Conservation (phyloP, 2,329 filamentous ascomycete species). For the Fusarium clavum region DNA sequence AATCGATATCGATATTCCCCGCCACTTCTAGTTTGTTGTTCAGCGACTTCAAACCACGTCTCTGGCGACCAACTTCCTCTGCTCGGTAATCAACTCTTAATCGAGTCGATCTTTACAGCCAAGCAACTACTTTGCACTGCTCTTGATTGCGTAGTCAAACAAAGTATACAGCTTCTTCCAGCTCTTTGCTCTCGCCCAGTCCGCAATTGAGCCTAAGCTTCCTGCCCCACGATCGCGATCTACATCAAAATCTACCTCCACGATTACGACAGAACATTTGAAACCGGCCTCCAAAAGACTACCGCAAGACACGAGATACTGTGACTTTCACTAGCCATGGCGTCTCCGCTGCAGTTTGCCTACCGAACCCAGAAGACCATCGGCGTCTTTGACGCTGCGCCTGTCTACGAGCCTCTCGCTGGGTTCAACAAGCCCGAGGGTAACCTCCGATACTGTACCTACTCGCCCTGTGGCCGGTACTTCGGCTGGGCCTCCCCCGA, state of each 20-base stretch:
- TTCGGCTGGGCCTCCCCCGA: constrained; percentile 95
- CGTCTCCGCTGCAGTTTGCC: constrained; percentile 91
- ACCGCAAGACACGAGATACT: constrained; percentile 57
- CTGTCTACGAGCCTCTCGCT: constrained; percentile 84
- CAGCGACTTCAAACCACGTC: constrained; percentile 17
- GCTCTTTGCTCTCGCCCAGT: constrained; percentile 34
- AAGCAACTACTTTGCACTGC: constrained; percentile 30
- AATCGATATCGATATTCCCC: constrained; percentile 37
- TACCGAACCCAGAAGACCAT: constrained; percentile 98
- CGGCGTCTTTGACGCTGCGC: constrained; percentile 91
- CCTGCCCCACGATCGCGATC: constrained; percentile 37
- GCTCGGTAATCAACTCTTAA: constrained; percentile 18
- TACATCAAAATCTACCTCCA: constrained; percentile 21
- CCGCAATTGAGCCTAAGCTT: constrained; percentile 30
- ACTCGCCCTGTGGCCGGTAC: constrained; percentile 95
- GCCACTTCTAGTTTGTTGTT: constrained; percentile 38
- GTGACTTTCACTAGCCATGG: constrained; percentile 96
- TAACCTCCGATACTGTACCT: constrained; percentile 92
- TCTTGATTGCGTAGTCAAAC: constrained; percentile 37
- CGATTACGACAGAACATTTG: constrained; percentile 46
- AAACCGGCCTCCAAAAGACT: constrained; percentile 45
- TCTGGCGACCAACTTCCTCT: constrained; percentile 18
- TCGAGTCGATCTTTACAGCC: constrained; percentile 13
- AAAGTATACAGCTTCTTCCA: constrained; percentile 13
- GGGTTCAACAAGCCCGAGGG: constrained; percentile 91